Evolutionary conservation across 805 yeast species (phyloP), one percentile per base, ranked within the genome.

Genomic region (Blastobotrys muscicola): DNA sequence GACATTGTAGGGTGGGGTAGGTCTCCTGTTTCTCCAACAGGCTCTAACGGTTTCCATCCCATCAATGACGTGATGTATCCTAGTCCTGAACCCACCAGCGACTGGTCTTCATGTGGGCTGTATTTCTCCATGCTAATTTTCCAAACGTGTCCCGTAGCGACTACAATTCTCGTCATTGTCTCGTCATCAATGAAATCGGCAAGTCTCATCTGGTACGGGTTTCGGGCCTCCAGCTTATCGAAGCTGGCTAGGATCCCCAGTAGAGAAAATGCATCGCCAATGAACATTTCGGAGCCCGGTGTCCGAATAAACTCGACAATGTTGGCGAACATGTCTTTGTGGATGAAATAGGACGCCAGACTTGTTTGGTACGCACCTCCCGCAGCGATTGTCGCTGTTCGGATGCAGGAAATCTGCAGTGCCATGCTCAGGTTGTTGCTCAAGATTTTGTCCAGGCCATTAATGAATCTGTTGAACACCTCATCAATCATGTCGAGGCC

Each of bases 181-280:
- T 52, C 49, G 36, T 62, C 64, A 39, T 67, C 68, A 8, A 63
- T 59, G 46, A 61, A 65, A 42, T 65, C 70, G n/a, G 66, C 49
- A 7, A 66, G 50, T 13, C 68, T 54, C 12, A 61, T 56, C 40
- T 50, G 57, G 45, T 67, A 67, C 1, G 66, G 63, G 39, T 62
- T 60, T 32, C 35, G 37, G 13, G 64, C 62, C 38, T 64, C 67
- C 36, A 58, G 53, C 42, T 56, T 59, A 50, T 64, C 64, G 43
- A 62, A 54, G 39, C 58, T 61, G 5, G 68, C 57, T n/a, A 67
- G 51, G 2, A 65, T 47, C 4, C 69, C 71, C 14, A 67, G 47
- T 16, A 64, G 49, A 1, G 53, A 42, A 33, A 66, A 54, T 2
- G 70, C 71, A 38, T 58, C 57, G 11, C 64, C 60, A 10, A 61